These are phyloP conservation scores for Geosiphon pyriformis DNA, from an alignment of 192 early-diverging fungal genomes.

Conservation along the genomic window DNA sequence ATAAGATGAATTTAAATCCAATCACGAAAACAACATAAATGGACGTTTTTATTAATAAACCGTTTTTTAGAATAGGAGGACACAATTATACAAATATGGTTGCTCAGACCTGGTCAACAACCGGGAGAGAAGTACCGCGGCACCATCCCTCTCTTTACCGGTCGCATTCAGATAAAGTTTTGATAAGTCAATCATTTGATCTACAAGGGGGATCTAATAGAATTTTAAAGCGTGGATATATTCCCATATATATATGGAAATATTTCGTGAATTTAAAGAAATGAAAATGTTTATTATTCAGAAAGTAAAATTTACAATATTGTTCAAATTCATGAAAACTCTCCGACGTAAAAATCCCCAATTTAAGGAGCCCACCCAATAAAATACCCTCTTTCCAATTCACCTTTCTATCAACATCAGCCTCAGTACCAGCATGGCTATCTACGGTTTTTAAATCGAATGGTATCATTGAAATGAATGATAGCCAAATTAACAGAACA, in stretches of 20 bases:
- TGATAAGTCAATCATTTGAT: conserved; percentile 58
- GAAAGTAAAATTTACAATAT: no score
- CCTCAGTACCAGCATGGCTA: conserved; percentile 48
- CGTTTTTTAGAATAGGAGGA: no score
- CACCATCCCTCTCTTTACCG: conserved; percentile 85
- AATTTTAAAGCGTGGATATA: not conserved
- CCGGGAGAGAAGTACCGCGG: conserved; percentile 74
- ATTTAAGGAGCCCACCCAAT: no score
- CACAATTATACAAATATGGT: no score
- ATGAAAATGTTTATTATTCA: no score
- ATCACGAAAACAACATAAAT: no score
- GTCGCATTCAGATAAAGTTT: conserved; percentile 64
- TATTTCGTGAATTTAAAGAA: not conserved
- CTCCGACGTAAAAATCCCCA: no score
- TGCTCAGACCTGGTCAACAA: conserved; percentile 70
- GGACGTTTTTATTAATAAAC: no score
- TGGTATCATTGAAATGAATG: conserved; percentile 91
- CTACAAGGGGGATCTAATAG: conserved; percentile 53
- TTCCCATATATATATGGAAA: not conserved
- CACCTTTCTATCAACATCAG: conserved; percentile 27
- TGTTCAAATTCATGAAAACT: no score
- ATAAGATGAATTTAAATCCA: not conserved
- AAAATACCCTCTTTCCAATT: not conserved
- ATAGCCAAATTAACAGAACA: conserved; percentile 84
- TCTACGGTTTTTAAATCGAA: conserved; percentile 90